Evolutionary conservation across 805 yeast species (phyloP), one percentile per base, ranked within the genome.

Genomic region (Candida maesae): DNA sequence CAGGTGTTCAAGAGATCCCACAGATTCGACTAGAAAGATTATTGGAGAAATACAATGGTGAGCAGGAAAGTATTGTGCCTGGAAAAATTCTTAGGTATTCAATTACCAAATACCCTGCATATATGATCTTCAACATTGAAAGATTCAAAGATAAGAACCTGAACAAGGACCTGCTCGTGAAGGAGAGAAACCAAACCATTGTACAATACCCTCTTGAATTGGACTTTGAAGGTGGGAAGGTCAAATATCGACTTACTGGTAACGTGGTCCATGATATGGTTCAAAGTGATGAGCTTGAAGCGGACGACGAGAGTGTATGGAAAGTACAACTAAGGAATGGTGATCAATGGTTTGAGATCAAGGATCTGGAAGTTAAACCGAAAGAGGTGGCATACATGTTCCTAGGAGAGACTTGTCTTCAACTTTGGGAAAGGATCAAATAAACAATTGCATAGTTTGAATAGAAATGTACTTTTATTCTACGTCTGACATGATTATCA

Each of bases 331-430:
- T 73, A 20, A 54, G 63, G 7, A 73, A 74, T 42, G 51, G 59
- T 11, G 53, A 60, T 4, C 60, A 66, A 5, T 86, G 95, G 93
- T 47, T 70, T 5, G 79, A 76, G 46, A 68, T 85, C 12, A 68
- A 74, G 36, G 80, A 83, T 52, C 60, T 77, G 36, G 54, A 61
- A 11, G 70, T 76, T 1, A 67, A 61, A 26, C 56, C 57, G 12
- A 69, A 74, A 17, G 79, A 79, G 28, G 66, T 66, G 38, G 88
- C 81, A 46, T 63, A 83, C 30, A 51, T 86, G 41, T 80, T 83
- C 52, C 57, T 84, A 23, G 68, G 71, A 29, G 85, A 82, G 50
- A 72, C 77, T 25, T 78, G 74, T 58, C 61, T 86, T 19, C 91
- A 84, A 58, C 63, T 85, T 10, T 84, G 93, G 90, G 71, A 74